These are phyloP conservation scores for Tuber microsphaerosporum DNA, from an alignment of 495 filamentous ascomycete genomes.

Conservation along the genomic window DNA sequence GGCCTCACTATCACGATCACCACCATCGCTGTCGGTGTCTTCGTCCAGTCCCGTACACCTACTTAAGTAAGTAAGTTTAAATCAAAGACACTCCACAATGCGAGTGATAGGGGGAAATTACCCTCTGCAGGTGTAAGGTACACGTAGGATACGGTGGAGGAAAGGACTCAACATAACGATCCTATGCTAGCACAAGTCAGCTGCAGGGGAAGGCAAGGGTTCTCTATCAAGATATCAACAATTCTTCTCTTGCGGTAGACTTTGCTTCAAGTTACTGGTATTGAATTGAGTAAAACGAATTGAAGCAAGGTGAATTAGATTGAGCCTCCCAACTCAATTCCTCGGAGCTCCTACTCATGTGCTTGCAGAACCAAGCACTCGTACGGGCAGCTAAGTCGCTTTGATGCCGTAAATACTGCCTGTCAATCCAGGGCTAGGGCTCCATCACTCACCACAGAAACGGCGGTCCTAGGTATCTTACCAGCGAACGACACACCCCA, in stretches of 20 bases:
- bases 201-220: background rate
- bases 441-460: background rate
- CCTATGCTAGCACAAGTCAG: background rate
- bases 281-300: background rate
- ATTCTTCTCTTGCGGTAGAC: background rate
- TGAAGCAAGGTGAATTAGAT: background rate
- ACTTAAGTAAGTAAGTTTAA: background rate
- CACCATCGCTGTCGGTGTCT: background rate
- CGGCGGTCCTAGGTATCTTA: background rate
- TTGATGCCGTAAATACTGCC: background rate
- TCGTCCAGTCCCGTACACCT: background rate
- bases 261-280: background rate
- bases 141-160: background rate
- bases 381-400: background rate
- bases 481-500: background rate
- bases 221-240: background rate
- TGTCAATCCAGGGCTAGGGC: background rate
- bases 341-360: background rate
- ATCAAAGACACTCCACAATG: background rate
- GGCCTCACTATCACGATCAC: background rate
- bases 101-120: conserved; percentile 2
- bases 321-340: background rate
- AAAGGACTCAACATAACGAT: background rate
- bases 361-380: background rate
- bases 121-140: background rate